phyloP scores from a whole-genome alignment of 805 yeast genomes.

The Starmerella bombicola region DNA sequence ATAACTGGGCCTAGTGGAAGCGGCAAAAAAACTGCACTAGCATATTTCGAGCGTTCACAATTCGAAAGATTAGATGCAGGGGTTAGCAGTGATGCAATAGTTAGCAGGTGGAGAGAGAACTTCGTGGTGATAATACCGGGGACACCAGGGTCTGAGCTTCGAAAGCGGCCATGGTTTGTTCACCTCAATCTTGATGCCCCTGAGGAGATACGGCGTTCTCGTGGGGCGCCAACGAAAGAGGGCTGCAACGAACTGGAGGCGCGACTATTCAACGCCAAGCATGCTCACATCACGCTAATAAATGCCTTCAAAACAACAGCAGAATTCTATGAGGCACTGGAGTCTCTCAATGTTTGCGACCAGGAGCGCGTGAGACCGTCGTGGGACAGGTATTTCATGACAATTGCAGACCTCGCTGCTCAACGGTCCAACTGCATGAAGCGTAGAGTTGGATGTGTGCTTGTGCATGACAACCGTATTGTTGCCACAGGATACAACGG shows the following conservation, averaged over 20 bases:
- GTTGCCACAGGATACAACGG: constrained; percentile 97
- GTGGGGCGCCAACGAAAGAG: not conserved
- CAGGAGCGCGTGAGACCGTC: constrained; percentile 63
- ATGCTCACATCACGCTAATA: constrained; percentile 46
- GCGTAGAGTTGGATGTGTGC: constrained; percentile 90
- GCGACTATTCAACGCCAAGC: constrained; percentile 33
- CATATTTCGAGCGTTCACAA: constrained; percentile 45
- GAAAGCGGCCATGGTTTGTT: constrained; percentile 68
- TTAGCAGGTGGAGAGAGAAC: constrained; percentile 51
- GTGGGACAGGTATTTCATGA: constrained; percentile 96
- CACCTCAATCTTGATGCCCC: constrained; percentile 74
- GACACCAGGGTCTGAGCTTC: not conserved
- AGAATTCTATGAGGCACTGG: constrained; percentile 32
- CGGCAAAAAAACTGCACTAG: constrained; percentile 53
- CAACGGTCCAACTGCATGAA: constrained; percentile 92
- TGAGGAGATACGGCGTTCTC: constrained; percentile 32
- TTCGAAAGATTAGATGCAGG: constrained; percentile 32
- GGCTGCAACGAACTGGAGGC: not conserved
- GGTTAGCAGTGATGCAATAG: constrained; percentile 43
- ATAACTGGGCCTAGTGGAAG: constrained; percentile 57
- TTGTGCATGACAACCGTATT: constrained; percentile 73
- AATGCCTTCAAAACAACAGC: constrained; percentile 35
- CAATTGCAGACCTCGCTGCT: constrained; percentile 85
- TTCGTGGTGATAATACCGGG: constrained; percentile 43
- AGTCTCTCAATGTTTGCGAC: constrained; percentile 37